phyloP scores from a whole-genome alignment of 306 rosid species.

The Glycyrrhiza uralensis region DNA sequence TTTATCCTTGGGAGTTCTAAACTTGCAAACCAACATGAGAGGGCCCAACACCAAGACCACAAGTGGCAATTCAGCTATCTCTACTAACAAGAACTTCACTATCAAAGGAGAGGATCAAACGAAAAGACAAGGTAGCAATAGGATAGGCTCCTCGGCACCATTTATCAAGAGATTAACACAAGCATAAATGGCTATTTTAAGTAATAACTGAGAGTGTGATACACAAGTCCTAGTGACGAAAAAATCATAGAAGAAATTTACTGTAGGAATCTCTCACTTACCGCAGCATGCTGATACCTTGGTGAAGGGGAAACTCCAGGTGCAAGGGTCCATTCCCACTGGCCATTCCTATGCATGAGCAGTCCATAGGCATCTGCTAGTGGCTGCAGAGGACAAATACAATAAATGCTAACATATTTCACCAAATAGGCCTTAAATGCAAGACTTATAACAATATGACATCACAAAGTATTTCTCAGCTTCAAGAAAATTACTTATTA shows the following conservation, averaged over 20 bases:
- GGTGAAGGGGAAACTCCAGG: conserved; percentile 99
- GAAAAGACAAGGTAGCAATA: too few species aligned
- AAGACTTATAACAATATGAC: conserved; percentile 9
- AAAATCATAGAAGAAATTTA: conserved; percentile 9
- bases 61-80: too few species aligned
- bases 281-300: conserved; percentile 98
- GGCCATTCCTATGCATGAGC: conserved; percentile 96
- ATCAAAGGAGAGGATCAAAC: too few species aligned
- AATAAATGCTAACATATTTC: conserved; percentile 4
- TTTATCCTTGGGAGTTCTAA: background rate
- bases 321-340: conserved; percentile 99
- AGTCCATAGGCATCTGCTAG: conserved; percentile 95
- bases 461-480: conserved; percentile 3
- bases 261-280: conserved; percentile 45
- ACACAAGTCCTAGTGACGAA: background rate
- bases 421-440: background rate
- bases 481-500: conserved; percentile 9
- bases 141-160: too few species aligned
- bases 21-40: too few species aligned
- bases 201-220: background rate
- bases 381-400: conserved; percentile 54
- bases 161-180: too few species aligned
- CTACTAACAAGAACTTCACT: too few species aligned
- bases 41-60: too few species aligned
- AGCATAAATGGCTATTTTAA: too few species aligned